A percentile compares a stretch with the other conserved stretches of the same genome.
Conservation (phyloP, 1,284 basidiomycete species). For the Puccinia polysora region DNA sequence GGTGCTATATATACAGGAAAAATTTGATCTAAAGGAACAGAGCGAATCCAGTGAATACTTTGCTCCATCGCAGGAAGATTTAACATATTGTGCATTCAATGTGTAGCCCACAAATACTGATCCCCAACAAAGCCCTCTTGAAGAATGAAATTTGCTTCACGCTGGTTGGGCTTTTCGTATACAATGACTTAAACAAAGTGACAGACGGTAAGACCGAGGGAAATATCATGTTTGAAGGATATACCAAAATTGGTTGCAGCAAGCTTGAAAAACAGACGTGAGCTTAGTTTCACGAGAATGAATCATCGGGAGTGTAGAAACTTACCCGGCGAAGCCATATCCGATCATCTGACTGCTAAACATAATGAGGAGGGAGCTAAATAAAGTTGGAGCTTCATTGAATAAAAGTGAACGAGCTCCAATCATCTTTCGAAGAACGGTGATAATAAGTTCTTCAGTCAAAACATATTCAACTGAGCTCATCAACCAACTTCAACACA, state of each 20-base stretch:
- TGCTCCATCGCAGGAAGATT: not conserved
- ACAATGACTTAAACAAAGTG: conserved; percentile 32
- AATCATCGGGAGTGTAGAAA: not conserved
- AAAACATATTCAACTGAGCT: not conserved
- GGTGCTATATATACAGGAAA: conserved; percentile 40
- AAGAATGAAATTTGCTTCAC: conserved; percentile 30
- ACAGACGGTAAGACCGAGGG: conserved; percentile 40
- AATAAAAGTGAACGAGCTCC: conserved; percentile 31
- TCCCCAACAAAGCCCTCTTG: conserved; percentile 29
- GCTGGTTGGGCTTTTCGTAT: not conserved
- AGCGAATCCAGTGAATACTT: not conserved
- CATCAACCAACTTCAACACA: conserved; percentile 19
- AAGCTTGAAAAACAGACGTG: not conserved
- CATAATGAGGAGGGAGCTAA: conserved; percentile 28
- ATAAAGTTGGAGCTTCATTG: conserved; percentile 13
- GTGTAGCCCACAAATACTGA: conserved; percentile 17
- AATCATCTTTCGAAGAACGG: conserved; percentile 31
- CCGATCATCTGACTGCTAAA: conserved; percentile 40
- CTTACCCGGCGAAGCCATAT: conserved; percentile 13
- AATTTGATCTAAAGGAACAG: conserved; percentile 15
- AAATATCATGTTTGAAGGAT: conserved; percentile 26
- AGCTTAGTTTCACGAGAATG: not conserved
- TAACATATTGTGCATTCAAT: not conserved
- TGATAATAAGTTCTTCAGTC: not conserved
- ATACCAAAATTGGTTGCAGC: conserved; percentile 34